Percentiles rank a stretch among this genome's conserved stretches.
Evolutionary conservation across 805 yeast genomes (phyloP).

Genomic region (Metschnikowia sp.): DNA sequence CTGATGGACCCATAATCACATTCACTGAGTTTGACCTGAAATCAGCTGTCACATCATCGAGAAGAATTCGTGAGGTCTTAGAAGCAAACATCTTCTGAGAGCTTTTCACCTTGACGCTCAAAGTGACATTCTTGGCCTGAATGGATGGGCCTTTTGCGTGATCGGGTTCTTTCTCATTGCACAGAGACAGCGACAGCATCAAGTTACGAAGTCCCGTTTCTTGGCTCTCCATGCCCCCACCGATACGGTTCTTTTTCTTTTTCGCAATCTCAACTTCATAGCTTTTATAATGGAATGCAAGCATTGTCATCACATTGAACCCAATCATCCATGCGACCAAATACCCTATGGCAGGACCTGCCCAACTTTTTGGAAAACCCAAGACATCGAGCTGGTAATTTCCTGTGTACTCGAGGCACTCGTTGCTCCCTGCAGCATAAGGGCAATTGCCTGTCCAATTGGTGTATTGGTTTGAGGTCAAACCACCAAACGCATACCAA

Average conservation of each 20-base stretch:
- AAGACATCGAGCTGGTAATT: conserved; percentile 47
- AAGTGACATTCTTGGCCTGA: conserved; percentile 10
- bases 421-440: conserved; percentile 30
- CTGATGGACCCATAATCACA: conserved; percentile 80
- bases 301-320: conserved; percentile 46
- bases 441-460: conserved; percentile 60
- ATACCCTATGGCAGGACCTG: conserved; percentile 59
- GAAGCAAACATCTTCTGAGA: conserved; percentile 8
- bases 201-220: neutral
- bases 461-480: conserved; percentile 62
- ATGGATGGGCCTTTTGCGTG: conserved; percentile 9
- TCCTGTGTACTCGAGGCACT: conserved; percentile 50
- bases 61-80: conserved; percentile 14
- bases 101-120: conserved; percentile 15
- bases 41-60: conserved; percentile 46
- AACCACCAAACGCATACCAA: conserved; percentile 76
- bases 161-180: conserved; percentile 5
- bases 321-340: conserved; percentile 58
- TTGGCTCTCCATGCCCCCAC: conserved; percentile 16
- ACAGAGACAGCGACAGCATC: conserved; percentile 4
- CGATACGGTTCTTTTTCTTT: conserved; percentile 31
- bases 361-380: conserved; percentile 67
- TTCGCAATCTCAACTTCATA: conserved; percentile 52
- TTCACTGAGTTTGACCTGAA: conserved; percentile 58
- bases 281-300: conserved; percentile 46